These are phyloP conservation scores for Pseudocercospora crystallina DNA, from an alignment of 2,329 filamentous ascomycete genomes.

Conservation along the genomic window DNA sequence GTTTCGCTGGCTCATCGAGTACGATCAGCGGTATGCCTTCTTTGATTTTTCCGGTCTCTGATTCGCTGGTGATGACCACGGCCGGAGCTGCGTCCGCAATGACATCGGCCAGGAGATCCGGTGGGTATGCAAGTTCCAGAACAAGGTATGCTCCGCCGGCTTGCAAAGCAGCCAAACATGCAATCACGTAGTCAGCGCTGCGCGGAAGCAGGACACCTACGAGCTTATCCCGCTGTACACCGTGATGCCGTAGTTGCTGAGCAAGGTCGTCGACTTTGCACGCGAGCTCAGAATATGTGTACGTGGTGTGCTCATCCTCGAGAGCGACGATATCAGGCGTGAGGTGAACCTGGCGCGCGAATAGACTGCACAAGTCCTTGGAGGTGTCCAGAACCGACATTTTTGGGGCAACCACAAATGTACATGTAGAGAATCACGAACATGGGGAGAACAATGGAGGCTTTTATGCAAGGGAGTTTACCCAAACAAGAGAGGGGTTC, in stretches of 20 bases:
- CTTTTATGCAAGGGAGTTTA: not conserved
- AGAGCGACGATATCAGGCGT: conserved; percentile 70
- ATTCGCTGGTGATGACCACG: conserved; percentile 67
- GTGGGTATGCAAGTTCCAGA: conserved; percentile 75
- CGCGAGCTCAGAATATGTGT: conserved; percentile 74
- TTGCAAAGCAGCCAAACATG: conserved; percentile 73
- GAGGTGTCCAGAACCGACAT: conserved; percentile 69
- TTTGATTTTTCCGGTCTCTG: conserved; percentile 66
- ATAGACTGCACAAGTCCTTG: conserved; percentile 72
- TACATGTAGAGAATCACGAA: not conserved
- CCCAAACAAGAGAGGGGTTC: not conserved
- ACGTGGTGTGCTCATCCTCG: conserved; percentile 65
- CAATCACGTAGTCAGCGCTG: conserved; percentile 76
- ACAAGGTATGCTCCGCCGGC: conserved; percentile 80
- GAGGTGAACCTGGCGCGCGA: conserved; percentile 64
- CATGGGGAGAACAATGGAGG: not conserved
- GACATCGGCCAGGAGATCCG: conserved; percentile 71
- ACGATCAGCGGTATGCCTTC: conserved; percentile 62
- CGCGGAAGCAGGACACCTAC: conserved; percentile 75
- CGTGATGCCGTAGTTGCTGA: conserved; percentile 62
- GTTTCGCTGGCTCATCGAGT: conserved; percentile 52
- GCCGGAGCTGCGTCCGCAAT: conserved; percentile 71
- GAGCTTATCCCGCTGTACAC: conserved; percentile 70
- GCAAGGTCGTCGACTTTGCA: conserved; percentile 65
- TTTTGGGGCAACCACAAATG: conserved; percentile 1